Evolutionary conservation across 352 stramenopile species (phyloP).

Genomic region (Pythium aphanidermatum): DNA sequence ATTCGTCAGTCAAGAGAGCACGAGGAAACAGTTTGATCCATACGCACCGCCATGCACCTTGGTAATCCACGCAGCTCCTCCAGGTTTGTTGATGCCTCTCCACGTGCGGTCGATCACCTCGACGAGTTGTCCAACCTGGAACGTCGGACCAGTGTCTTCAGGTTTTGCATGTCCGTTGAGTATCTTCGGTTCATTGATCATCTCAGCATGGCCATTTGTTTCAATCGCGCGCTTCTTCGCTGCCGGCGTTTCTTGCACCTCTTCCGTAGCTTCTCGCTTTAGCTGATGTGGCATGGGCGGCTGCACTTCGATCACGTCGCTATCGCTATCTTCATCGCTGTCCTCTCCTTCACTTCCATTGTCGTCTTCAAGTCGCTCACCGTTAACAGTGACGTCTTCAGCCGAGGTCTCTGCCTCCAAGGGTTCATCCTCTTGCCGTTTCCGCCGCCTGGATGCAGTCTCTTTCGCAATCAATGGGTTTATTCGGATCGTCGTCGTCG

Average conservation of each 20-base stretch:
- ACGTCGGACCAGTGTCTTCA: too few relatives aligned
- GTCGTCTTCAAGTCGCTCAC: too few relatives aligned
- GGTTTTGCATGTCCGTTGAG: too few relatives aligned
- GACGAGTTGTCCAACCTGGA: conserved; percentile 70
- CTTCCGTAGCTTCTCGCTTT: too few relatives aligned
- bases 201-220: conserved; percentile 4
- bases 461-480: conserved; percentile 11
- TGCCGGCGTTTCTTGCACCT: neutral
- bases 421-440: too few relatives aligned
- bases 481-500: conserved; percentile 16
- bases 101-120: conserved; percentile 85
- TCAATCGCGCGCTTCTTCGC: conserved; percentile 4
- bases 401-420: too few relatives aligned
- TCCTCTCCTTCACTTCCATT: neutral
- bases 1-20: neutral
- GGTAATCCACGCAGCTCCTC: conserved; percentile 79
- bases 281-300: neutral
- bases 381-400: too few relatives aligned
- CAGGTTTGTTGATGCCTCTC: conserved; percentile 89
- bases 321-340: neutral
- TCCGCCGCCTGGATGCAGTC: conserved; percentile 2
- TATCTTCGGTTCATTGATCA: conserved; percentile 13
- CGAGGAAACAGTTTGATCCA: neutral
- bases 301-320: conserved; percentile 1
- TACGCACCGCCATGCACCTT: conserved; percentile 38